Evolutionary conservation across 148 eudicot genomes (phyloP), one percentile per base, ranked within the genome.

Genomic region (Mesembryanthemum crystallinum): DNA sequence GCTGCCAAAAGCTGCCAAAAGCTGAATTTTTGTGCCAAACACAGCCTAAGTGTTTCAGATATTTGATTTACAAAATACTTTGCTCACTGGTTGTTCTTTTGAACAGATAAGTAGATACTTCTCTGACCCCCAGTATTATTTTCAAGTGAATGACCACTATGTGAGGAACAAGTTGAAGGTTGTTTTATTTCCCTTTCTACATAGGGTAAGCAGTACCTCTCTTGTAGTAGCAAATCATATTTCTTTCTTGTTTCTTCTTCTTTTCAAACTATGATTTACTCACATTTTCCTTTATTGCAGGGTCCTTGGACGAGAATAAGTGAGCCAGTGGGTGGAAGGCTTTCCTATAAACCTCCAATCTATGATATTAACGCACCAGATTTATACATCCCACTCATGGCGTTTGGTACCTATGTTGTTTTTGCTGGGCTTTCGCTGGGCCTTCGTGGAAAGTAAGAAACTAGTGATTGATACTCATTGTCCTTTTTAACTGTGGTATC

Each of bases 251-350:
- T 3, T 55, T 30, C 23, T 25, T 24, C 3, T 8, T 14, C 32
- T 72, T 27, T n/a, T 59, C 54, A 24, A 28, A 52, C 13, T 24
- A 52, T 39, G 59, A 29, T 21, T n/a, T 30, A 5, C 43, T 32
- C 39, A 17, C 43, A 32, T 64, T 32, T 33, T 32, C 67, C 43
- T 25, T 65, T 18, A 35, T 27, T 64, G 45, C 47, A 88, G 94
- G 97, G 97, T 67, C 97, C 92, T 74, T 95, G 99, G 97, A 92
- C 99, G 55, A 87, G 99, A 82, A 90, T 95, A 74, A 89, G 94
- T 55, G 99, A 95, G 78, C 99, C 99, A 57, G 93, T 92, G 39
- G 97, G 92, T 30, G 96, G 97, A 35, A 92, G 93, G 83, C 89
- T 95, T 57, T 95, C 99, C 37, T 92, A 91, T 83, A 95, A 88